Conservation (phyloP, 345 rosid species). For the Syzygium aqueum region DNA sequence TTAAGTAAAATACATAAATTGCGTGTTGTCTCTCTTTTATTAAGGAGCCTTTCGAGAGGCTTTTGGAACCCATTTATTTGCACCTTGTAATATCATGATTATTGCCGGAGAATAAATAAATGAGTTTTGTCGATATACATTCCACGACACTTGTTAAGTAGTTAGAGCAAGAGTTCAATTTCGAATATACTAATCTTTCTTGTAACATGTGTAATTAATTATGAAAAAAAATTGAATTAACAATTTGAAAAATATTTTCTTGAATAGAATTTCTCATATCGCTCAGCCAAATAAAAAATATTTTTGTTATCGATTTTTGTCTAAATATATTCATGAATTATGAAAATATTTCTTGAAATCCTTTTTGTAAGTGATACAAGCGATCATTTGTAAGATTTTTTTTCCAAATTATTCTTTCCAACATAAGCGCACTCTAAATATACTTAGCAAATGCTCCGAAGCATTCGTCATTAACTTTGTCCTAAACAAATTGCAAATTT, state of each 20-base stretch:
- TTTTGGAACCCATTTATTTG: not conserved
- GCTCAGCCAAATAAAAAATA: no score
- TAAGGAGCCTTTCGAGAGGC: not conserved
- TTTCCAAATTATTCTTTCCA: no score
- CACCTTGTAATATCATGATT: not conserved
- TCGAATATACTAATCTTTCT: not conserved
- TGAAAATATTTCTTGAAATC: no score
- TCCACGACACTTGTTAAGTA: not conserved
- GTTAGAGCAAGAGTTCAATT: not conserved
- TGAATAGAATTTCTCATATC: rapidly evolving
- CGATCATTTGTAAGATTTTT: no score
- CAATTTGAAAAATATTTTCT: rapidly evolving
- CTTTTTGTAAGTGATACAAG: no score
- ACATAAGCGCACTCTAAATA: no score
- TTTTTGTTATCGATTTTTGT: rapidly evolving
- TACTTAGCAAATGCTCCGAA: no score
- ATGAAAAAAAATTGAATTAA: rapidly evolving
- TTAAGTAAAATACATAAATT: not conserved
- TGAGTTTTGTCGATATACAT: not conserved
- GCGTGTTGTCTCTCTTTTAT: not conserved
- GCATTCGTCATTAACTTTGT: no score
- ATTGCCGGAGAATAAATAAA: not conserved
- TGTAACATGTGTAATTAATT: not conserved
- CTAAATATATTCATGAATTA: not conserved
- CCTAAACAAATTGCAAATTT: not conserved